phyloP scores from a whole-genome alignment of 2,329 filamentous ascomycete species.

The Pseudogymnoascus pannorum region DNA sequence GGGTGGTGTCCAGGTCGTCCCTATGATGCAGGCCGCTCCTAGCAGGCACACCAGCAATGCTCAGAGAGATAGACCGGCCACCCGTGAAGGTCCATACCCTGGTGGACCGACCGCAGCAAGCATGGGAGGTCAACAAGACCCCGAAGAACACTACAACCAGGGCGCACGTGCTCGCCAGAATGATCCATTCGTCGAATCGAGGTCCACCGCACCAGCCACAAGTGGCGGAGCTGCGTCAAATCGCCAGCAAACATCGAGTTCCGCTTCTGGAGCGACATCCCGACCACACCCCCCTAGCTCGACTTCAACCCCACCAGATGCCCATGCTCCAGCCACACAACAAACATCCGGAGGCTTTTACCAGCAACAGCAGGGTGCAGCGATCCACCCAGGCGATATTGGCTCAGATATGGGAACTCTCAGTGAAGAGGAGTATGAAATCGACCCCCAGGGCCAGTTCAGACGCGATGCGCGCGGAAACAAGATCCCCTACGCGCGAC shows the following conservation, averaged over 20 bases:
- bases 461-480: constrained; percentile 54
- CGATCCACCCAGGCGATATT: constrained; percentile 25
- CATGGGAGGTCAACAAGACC: constrained; percentile 14
- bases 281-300: constrained; percentile 13
- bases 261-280: constrained; percentile 14
- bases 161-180: constrained; percentile 32
- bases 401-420: constrained; percentile 50
- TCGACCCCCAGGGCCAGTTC: constrained; percentile 54
- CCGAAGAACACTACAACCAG: constrained; percentile 23
- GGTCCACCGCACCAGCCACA: constrained; percentile 14
- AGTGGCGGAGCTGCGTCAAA: constrained; percentile 21
- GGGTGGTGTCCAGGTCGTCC: constrained; percentile 89
- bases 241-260: constrained; percentile 25
- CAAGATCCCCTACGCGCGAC: constrained; percentile 43
- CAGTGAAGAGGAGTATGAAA: constrained; percentile 65
- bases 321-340: constrained; percentile 38
- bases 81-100: constrained; percentile 37
- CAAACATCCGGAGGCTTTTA: constrained; percentile 35
- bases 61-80: constrained; percentile 34
- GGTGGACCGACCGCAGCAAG: constrained; percentile 24
- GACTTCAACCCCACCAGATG: constrained; percentile 30
- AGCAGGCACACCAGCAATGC: constrained; percentile 44
- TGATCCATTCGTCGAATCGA: constrained; percentile 53
- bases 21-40: constrained; percentile 69
- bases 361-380: constrained; percentile 35